Percentiles rank a stretch among this genome's conserved stretches.
Conservation (phyloP, 2,329 filamentous ascomycete species). For the Fusarium graminum region DNA sequence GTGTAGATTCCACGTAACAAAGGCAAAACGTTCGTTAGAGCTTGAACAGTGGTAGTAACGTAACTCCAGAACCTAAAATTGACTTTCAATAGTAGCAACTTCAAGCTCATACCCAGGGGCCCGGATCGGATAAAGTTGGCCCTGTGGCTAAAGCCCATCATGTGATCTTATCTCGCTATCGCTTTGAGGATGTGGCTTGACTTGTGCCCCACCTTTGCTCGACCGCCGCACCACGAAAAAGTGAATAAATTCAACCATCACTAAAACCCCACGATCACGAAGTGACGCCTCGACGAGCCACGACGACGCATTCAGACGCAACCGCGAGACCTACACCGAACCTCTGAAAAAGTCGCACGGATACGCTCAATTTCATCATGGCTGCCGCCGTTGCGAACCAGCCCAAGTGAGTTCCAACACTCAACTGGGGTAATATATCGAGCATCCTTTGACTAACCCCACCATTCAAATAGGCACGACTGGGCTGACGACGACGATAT, state of each 20-base stretch:
- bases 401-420: slow-evolving; percentile 55
- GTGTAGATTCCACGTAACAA: slow-evolving; percentile 18
- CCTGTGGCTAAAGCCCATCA: slow-evolving; percentile 46
- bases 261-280: slow-evolving; percentile 57
- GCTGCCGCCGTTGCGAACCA: slow-evolving; percentile 56
- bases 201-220: slow-evolving; percentile 52
- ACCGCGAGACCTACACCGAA: slow-evolving; percentile 30
- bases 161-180: slow-evolving; percentile 45
- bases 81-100: not conserved
- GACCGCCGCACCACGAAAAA: slow-evolving; percentile 58
- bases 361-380: slow-evolving; percentile 52
- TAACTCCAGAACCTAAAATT: slow-evolving; percentile 1
- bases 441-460: slow-evolving; percentile 54
- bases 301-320: slow-evolving; percentile 43
- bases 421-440: slow-evolving; percentile 36
- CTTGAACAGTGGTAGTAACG: slow-evolving; percentile 6
- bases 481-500: slow-evolving; percentile 98
- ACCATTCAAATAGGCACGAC: slow-evolving; percentile 69
- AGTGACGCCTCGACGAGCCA: slow-evolving; percentile 42
- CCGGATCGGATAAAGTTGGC: slow-evolving; percentile 30
- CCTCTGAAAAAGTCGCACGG: slow-evolving; percentile 29
- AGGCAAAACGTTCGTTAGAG: not conserved
- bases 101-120: too few relatives aligned
- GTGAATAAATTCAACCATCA: slow-evolving; percentile 56
- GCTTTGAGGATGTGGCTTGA: slow-evolving; percentile 48